Base-by-base conservation (phyloP, 805 yeast species). In the Kuraishia floccosa region DNA sequence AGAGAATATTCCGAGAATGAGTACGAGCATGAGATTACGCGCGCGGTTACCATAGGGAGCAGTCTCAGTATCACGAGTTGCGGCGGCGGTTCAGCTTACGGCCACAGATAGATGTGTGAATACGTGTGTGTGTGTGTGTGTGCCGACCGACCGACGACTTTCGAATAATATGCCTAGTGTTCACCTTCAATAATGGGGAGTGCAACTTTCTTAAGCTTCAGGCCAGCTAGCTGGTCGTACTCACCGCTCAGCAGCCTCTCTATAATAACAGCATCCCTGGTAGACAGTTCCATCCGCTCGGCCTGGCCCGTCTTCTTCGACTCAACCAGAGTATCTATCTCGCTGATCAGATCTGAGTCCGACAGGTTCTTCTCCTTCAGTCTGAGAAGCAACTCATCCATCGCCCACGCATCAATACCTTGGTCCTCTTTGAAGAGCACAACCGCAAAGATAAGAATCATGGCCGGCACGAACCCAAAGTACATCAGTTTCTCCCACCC, bases 401-500 rank as follows among this genome's bases (percentile, higher is more conserved):
- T 71, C 25, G 94, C 94, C 94, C 94, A 83, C 44, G 75, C 82
- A 36, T 66, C 59, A 33, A 72, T 56, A 39, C 63, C 64, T 44
- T 47, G 46, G 35, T 65, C 68, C 36, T 66, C 68, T 39, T 69
- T 61, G 56, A 71, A 74, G 28, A 68, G 42, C 36, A 67, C 54
- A 13, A 67, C 54, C 24, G 63, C 72, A 32, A 74, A 60, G 28
- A 80, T 56, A 39, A 74, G 60, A 30, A 72, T 58, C 48, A 79
- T 61, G 17, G 76, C 73, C 13, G 94, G 94, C 36, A 83, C 68
- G 41, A 78, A 79, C 33, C 76, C 60, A 53, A 68, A 77, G 58
- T 76, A 82, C 44, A 76, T 74, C 33, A 81, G 63, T 39, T 63
- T 62, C 50, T 84, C 94, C 94, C 94, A 83, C 30, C 93, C 93